Base-by-base conservation (phyloP, 108 stramenopile species). In the Conticribra guillardii region DNA sequence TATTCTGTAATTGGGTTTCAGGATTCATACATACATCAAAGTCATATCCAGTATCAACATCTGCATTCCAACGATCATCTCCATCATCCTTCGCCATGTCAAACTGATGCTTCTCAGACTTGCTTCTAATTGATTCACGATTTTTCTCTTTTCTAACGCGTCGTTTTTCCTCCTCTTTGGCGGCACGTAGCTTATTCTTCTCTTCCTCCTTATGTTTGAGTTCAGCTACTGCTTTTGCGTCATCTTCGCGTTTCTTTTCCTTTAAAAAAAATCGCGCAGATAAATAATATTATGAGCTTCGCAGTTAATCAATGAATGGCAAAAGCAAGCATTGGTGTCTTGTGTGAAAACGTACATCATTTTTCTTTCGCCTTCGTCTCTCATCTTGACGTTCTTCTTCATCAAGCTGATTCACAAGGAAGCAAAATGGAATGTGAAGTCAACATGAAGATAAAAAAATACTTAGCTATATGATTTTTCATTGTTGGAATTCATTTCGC, bases 21-120 rank as follows among this genome's bases (percentile, higher is more conserved):
- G n/a, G n/a, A n/a, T n/a, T n/a, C n/a, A n/a, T n/a, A n/a, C 66
- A 56, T 41, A 65, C 49, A 32, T 59, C 28, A 47, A 59, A 67
- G 15, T 44, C 18, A 15, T 18, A 16, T 31, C 67, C 73, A 27
- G 22, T 49, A 9, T 57, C 65, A 32, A 48, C 58, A 54, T 66
- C 33, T 22, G 14, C 52, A n/a, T 59, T 31, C 55, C 55, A 31
- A 56, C 1, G 15, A 44, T 44, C 8, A 44, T 44, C 44, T 44
- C 44, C 44, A 44, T 44, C 8, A 44, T 44, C 15, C 8, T 11
- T 15, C 21, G 5, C 61, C 1, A 49, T 54, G 26, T 54, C 67
- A 59, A 50, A 8, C 18, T 27, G 28, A 15, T 23, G 32, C 24
- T 28, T 37, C 46, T 76, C 48, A 23, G 44, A 59, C 41, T 22